Evolutionary conservation across 768 basidiomycete genomes (phyloP), one percentile per base, ranked within the genome.

Genomic region (Mycena vulgaris): DNA sequence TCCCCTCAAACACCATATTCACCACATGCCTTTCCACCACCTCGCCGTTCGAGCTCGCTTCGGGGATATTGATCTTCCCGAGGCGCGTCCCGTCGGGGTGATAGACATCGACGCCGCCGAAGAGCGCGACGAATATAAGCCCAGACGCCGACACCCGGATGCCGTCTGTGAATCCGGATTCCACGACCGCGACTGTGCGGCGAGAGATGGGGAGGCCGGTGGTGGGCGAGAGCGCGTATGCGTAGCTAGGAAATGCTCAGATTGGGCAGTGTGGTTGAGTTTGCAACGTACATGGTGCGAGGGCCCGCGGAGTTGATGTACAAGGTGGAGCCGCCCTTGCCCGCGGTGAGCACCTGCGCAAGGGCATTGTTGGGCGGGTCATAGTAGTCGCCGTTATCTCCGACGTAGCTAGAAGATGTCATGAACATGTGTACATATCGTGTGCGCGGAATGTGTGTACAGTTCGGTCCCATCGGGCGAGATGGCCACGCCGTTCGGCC

Each of bases 391-490:
- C 65, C 65, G 65, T 66, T 51, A 27, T 66, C 65, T 21, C 33
- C 48, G 27, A 66, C 65, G 23, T 66, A 66, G 6, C 65, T 66
- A 14, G 27, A 21, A 23, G 21, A 13, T 3, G 19, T 17, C 17
- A 31, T 11, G 2, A 17, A 2, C 5, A 30, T 23, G 28, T 30
- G n/a, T 31, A 14, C 9, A 10, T 5, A 30, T 5, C 31, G 14
- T 14, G 14, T 3, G 30, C 14, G 19, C 2, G 8, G 48, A 19
- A 27, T 28, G 23, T 14, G 49, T 56, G 27, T 25, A 59, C 56
- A 66, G 65, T 23, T 66, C 65, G 19, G 23, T 66, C 16, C 65
- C 65, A n/a, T 66, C 65, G 3, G 65, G 65, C 23, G 65, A 66
- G 19, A 66, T 6, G 10, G 39, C 65, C 17, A 66, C 65, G 19